Conservation (phyloP, 2,329 filamentous ascomycete species). For the Sarocladium brachiariae region DNA sequence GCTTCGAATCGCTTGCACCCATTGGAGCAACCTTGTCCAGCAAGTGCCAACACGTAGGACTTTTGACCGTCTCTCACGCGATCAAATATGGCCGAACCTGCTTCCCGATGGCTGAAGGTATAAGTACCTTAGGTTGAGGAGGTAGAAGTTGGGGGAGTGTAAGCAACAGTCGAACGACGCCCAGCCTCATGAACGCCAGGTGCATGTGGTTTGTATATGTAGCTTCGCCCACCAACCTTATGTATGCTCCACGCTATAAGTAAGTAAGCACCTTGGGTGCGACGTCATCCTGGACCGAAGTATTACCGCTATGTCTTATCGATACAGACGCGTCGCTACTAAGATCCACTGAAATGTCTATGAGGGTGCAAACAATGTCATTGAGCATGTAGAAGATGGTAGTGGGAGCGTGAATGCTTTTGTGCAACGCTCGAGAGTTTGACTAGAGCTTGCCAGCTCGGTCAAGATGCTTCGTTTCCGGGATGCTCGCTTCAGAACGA, state of each 20-base stretch:
- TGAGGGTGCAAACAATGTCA: too few species aligned
- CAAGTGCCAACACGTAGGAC: background rate
- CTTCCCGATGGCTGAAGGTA: too few species aligned
- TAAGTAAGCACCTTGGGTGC: background rate
- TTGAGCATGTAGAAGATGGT: too few species aligned
- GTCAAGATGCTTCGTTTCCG: background rate
- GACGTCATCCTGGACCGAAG: background rate
- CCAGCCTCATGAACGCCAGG: too few species aligned
- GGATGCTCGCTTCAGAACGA: background rate
- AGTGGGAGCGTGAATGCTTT: too few species aligned
- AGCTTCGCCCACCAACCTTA: background rate
- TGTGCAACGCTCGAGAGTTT: background rate
- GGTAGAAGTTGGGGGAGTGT: too few species aligned
- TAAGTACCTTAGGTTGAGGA: too few species aligned
- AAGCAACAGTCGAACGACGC: background rate
- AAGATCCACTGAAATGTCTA: slow-evolving; percentile 1
- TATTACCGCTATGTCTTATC: background rate
- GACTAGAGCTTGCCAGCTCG: background rate
- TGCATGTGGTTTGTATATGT: too few species aligned
- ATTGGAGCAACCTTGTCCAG: slow-evolving; percentile 40
- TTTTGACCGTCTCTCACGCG: too few species aligned
- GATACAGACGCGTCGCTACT: background rate
- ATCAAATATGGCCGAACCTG: too few species aligned
- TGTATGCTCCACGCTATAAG: background rate
- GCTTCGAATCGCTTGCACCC: slow-evolving; percentile 98